Conservation (phyloP, 1,284 basidiomycete species). For the Sanguinoderma infundibulare region DNA sequence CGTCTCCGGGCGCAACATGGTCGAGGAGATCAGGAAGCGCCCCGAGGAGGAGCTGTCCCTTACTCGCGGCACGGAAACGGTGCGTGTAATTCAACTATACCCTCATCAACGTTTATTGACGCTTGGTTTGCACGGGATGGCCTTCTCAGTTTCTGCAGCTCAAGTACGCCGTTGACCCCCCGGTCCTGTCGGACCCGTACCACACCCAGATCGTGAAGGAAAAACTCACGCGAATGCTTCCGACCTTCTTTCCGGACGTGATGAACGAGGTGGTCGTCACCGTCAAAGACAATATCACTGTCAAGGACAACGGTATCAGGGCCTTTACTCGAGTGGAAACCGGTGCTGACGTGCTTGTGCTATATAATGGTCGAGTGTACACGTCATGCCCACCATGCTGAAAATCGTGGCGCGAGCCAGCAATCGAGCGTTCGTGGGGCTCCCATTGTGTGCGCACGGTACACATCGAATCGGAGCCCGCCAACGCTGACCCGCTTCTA, state of each 20-base stretch:
- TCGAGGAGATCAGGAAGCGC: too few relatives aligned
- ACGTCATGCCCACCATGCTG: conserved; percentile 1
- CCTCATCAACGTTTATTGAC: too few relatives aligned
- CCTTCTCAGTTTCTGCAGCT: conserved; percentile 4
- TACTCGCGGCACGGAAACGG: too few relatives aligned
- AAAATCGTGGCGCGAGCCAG: conserved; percentile 27
- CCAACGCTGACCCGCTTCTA: too few relatives aligned
- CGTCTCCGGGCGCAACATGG: conserved; percentile 18
- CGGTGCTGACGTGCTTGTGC: not conserved
- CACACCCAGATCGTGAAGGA: conserved; percentile 32
- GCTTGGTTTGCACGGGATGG: too few relatives aligned
- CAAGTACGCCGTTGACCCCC: conserved; percentile 26
- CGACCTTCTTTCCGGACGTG: conserved; percentile 26
- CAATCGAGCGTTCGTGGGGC: conserved; percentile 51
- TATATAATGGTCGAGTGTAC: conserved; percentile 9
- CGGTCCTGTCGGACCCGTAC: conserved; percentile 28
- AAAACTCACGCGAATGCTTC: conserved; percentile 28
- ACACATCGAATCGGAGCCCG: too few relatives aligned
- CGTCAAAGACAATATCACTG: conserved; percentile 23
- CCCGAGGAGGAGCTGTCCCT: too few relatives aligned
- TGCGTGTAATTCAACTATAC: too few relatives aligned
- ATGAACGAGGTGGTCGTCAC: conserved; percentile 31
- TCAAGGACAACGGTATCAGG: conserved; percentile 2
- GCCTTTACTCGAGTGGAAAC: too few relatives aligned
- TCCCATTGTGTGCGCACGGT: conserved; percentile 39